Percentiles rank a stretch among this genome's conserved stretches.
These are phyloP conservation scores for Yamadazyma diddensiae DNA, from an alignment of 1,139 yeast genomes.

Conservation along the genomic window DNA sequence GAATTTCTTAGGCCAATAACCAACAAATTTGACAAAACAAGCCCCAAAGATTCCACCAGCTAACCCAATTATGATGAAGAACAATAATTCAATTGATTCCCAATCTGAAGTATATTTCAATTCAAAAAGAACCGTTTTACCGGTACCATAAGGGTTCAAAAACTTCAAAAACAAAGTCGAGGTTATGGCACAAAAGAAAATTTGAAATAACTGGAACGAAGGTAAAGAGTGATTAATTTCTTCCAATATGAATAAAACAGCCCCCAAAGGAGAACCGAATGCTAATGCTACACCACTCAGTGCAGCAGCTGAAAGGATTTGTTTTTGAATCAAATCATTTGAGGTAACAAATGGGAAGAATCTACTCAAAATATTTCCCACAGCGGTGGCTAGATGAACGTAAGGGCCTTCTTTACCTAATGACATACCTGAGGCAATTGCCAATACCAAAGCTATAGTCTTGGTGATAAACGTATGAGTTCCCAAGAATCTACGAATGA, in stretches of 20 bases:
- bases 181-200: slow-evolving; percentile 59
- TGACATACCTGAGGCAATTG: slow-evolving; percentile 65
- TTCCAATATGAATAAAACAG: slow-evolving; percentile 62
- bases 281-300: slow-evolving; percentile 71
- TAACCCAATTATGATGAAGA: slow-evolving; percentile 50
- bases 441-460: slow-evolving; percentile 49
- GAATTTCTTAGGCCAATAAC: slow-evolving; percentile 49
- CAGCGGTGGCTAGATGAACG: slow-evolving; percentile 68
- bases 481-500: slow-evolving; percentile 54
- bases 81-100: slow-evolving; percentile 47
- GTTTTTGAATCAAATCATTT: slow-evolving; percentile 56
- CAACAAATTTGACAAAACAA: slow-evolving; percentile 46
- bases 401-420: slow-evolving; percentile 74
- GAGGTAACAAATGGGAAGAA: slow-evolving; percentile 46
- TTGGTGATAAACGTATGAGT: slow-evolving; percentile 52
- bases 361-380: slow-evolving; percentile 58
- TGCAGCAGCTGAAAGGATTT: slow-evolving; percentile 61
- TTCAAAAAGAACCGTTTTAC: slow-evolving; percentile 59
- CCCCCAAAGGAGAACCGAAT: slow-evolving; percentile 70
- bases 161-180: slow-evolving; percentile 56
- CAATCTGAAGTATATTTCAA: slow-evolving; percentile 56
- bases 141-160: slow-evolving; percentile 62
- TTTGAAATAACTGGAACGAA: slow-evolving; percentile 55
- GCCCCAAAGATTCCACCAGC: slow-evolving; percentile 63
- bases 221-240: slow-evolving; percentile 62